Percentiles rank a stretch among this genome's conserved stretches.
These are phyloP conservation scores for Nicotiana attenuata DNA, from an alignment of 257 asterid genomes.

Conservation along the genomic window DNA sequence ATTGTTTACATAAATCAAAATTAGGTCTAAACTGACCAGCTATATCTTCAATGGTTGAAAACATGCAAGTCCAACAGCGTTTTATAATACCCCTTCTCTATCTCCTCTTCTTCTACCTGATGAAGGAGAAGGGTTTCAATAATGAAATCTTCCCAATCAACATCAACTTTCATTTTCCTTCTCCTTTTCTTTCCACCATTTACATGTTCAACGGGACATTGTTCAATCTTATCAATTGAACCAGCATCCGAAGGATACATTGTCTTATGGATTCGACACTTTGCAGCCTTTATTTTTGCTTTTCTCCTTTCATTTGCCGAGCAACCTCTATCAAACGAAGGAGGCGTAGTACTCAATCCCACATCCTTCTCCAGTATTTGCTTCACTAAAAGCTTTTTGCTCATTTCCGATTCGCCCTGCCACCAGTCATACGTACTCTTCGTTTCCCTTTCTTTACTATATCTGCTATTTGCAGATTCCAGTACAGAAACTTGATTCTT, in stretches of 20 bases:
- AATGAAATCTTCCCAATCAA: slow-evolving; percentile 76
- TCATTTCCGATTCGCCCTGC: slow-evolving; percentile 72
- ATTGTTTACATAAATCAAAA: neutral
- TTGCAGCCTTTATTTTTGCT: slow-evolving; percentile 63
- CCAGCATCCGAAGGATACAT: slow-evolving; percentile 38
- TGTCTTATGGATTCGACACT: slow-evolving; percentile 56
- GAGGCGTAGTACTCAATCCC: slow-evolving; percentile 62
- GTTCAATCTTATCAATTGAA: slow-evolving; percentile 4
- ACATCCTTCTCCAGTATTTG: slow-evolving; percentile 65
- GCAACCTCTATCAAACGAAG: slow-evolving; percentile 60
- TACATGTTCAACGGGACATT: slow-evolving; percentile 15
- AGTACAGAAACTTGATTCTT: slow-evolving; percentile 40
- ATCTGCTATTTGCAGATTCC: slow-evolving; percentile 18
- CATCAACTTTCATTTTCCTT: slow-evolving; percentile 35
- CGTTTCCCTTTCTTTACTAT: slow-evolving; percentile 21
- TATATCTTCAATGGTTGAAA: slow-evolving; percentile 27
- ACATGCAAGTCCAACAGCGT: slow-evolving; percentile 69
- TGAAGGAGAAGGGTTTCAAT: slow-evolving; percentile 87
- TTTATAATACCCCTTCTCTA: slow-evolving; percentile 76
- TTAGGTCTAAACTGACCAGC: neutral
- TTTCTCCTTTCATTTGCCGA: slow-evolving; percentile 39
- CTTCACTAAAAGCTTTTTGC: slow-evolving; percentile 65
- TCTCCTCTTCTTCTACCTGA: slow-evolving; percentile 67
- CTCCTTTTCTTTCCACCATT: slow-evolving; percentile 36
- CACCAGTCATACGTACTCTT: slow-evolving; percentile 55